Evolutionary conservation across 257 asterid species (phyloP).

Genomic region (Solanum pimpinellifolium): DNA sequence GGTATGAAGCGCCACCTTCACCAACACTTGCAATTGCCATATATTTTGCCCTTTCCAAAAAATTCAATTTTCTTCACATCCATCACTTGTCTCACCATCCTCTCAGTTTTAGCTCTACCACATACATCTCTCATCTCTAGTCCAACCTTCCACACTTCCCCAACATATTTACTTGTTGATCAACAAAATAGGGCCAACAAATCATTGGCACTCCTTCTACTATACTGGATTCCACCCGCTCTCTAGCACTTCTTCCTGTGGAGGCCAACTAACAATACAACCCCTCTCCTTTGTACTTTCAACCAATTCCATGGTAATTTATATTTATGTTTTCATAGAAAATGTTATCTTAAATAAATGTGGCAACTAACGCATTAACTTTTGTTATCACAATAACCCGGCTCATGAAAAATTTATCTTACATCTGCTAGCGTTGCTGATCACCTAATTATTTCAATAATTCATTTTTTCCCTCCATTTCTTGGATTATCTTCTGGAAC

Average conservation of each 20-base stretch:
- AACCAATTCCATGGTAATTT: neutral
- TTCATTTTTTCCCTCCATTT: neutral
- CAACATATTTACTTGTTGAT: conserved; percentile 2
- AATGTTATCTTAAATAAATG: neutral
- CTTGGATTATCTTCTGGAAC: neutral
- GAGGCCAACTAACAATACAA: conserved; percentile 3
- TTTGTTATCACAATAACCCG: neutral
- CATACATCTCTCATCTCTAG: conserved; percentile 11
- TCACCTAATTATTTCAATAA: neutral
- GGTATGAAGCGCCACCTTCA: neutral
- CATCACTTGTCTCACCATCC: neutral
- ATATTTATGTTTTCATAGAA: neutral
- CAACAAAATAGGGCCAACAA: conserved; percentile 4
- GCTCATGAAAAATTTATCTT: neutral
- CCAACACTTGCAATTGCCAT: neutral
- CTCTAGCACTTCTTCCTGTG: conserved; percentile 2
- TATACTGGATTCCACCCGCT: conserved; percentile 8
- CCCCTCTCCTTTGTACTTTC: conserved; percentile 1
- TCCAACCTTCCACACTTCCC: conserved; percentile 2
- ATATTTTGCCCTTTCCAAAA: neutral
- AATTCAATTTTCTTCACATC: neutral
- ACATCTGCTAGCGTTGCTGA: neutral
- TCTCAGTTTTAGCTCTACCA: neutral
- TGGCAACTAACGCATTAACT: neutral
- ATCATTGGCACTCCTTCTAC: conserved; percentile 22